Conservation (phyloP, 106 monocot genomes). For the Triglochin maritima region DNA sequence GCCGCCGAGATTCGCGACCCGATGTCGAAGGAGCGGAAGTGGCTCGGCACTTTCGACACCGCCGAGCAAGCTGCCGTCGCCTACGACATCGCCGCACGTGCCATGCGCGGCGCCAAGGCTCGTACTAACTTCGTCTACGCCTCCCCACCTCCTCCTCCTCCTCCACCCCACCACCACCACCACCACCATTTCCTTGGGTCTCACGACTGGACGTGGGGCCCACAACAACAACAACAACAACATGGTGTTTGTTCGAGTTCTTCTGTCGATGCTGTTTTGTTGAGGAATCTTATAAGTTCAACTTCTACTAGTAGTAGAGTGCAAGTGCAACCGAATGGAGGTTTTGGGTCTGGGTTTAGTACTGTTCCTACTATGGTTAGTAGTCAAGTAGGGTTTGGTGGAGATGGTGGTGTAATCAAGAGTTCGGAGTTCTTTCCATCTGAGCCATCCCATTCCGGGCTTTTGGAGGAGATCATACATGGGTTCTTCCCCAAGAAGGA, state of each 20-base stretch:
- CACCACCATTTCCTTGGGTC: background rate
- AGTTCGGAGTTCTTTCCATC: constrained; percentile 7
- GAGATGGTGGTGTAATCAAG: background rate
- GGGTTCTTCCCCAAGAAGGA: constrained; percentile 15
- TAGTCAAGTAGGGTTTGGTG: background rate
- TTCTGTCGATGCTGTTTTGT: constrained; percentile 15
- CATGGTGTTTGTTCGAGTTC: background rate
- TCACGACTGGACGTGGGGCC: background rate
- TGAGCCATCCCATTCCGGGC: constrained; percentile 13
- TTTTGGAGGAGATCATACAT: constrained; percentile 20
- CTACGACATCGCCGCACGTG: constrained; percentile 26
- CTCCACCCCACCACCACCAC: background rate
- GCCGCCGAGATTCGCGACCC: constrained; percentile 29
- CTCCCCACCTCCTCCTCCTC: background rate
- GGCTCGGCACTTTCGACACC: constrained; percentile 27
- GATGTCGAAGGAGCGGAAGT: constrained; percentile 17
- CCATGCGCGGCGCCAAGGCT: constrained; percentile 21
- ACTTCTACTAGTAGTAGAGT: background rate
- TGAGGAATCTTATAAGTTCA: constrained; percentile 19
- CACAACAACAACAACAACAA: background rate
- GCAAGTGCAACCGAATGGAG: too few species aligned
- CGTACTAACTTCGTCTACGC: constrained; percentile 29
- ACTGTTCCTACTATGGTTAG: too few species aligned
- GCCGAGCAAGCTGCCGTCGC: constrained; percentile 27
- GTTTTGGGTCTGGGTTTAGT: too few species aligned